These are phyloP conservation scores for Saccharomyces mikatae DNA, from an alignment of 805 yeast genomes.

Conservation along the genomic window DNA sequence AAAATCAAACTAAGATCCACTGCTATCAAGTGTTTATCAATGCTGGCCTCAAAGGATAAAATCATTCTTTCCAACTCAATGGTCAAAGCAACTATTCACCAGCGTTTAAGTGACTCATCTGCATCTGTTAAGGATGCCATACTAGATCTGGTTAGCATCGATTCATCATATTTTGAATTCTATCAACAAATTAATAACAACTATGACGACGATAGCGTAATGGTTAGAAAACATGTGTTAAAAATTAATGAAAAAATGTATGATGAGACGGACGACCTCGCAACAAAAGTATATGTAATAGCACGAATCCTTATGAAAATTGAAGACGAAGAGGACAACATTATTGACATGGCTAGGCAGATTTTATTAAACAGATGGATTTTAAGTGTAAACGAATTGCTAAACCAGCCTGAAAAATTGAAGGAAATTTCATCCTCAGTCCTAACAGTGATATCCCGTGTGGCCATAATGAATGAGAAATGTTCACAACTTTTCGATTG, in stretches of 20 bases:
- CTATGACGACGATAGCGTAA: conserved; percentile 50
- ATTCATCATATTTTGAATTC: conserved; percentile 33
- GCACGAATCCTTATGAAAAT: conserved; percentile 46
- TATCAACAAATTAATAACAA: conserved; percentile 39
- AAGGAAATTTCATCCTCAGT: conserved; percentile 5
- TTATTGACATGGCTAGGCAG: conserved; percentile 37
- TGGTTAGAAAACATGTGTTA: conserved; percentile 57
- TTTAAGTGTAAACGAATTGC: conserved; percentile 4
- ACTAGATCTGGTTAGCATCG: conserved; percentile 50
- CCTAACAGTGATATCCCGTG: conserved; percentile 32
- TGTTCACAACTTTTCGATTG: conserved; percentile 39
- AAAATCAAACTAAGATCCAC: conserved; percentile 49
- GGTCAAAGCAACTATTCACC: conserved; percentile 46
- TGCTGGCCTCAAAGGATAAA: conserved; percentile 46
- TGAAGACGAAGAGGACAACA: conserved; percentile 63
- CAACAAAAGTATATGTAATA: conserved; percentile 36
- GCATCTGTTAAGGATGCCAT: conserved; percentile 73
- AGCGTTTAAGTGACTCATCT: conserved; percentile 49
- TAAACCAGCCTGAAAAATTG: conserved; percentile 8
- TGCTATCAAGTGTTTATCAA: conserved; percentile 57
- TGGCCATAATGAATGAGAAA: conserved; percentile 33
- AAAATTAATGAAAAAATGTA: conserved; percentile 45
- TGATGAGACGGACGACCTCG: conserved; percentile 23
- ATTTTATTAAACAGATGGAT: conserved; percentile 36
- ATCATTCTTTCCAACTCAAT: conserved; percentile 40